Evolutionary conservation across 495 filamentous ascomycete genomes (phyloP).

Genomic region (Aspergillus diversus): DNA sequence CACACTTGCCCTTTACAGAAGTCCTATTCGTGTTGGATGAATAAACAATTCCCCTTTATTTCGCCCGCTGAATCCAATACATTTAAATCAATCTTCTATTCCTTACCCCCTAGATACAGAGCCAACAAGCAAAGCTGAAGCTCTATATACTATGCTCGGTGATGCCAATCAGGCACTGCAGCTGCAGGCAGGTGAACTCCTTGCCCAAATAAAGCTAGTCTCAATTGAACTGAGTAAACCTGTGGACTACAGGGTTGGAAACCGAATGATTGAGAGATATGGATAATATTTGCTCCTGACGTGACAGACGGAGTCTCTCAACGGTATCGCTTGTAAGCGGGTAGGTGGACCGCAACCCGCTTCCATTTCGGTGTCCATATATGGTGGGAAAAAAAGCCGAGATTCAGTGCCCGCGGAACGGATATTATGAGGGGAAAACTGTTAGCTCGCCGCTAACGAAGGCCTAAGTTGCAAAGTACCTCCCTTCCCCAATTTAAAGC

Average conservation of each 20-base stretch:
- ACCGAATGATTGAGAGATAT: not conserved
- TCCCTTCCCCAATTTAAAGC: not conserved
- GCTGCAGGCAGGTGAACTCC: no score
- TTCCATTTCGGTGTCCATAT: not conserved
- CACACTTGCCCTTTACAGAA: no score
- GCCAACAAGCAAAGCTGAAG: no score
- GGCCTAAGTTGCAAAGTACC: not conserved
- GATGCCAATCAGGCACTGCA: no score
- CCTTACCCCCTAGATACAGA: no score
- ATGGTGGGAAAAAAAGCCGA: constrained; percentile 18
- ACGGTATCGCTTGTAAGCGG: not conserved
- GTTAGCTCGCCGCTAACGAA: not conserved
- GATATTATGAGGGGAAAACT: constrained; percentile 16
- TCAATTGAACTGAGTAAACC: no score
- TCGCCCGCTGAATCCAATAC: no score
- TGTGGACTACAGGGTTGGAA: not conserved
- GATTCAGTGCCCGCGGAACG: constrained; percentile 20
- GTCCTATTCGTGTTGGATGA: no score
- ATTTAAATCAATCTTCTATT: no score
- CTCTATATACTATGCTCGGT: no score
- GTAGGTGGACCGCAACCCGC: not conserved
- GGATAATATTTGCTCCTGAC: constrained; percentile 13
- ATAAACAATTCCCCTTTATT: no score
- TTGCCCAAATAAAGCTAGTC: no score
- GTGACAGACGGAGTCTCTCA: not conserved